These are phyloP conservation scores for Rhododendron ferrugineum DNA, from an alignment of 148 eudicot species.

Conservation along the genomic window DNA sequence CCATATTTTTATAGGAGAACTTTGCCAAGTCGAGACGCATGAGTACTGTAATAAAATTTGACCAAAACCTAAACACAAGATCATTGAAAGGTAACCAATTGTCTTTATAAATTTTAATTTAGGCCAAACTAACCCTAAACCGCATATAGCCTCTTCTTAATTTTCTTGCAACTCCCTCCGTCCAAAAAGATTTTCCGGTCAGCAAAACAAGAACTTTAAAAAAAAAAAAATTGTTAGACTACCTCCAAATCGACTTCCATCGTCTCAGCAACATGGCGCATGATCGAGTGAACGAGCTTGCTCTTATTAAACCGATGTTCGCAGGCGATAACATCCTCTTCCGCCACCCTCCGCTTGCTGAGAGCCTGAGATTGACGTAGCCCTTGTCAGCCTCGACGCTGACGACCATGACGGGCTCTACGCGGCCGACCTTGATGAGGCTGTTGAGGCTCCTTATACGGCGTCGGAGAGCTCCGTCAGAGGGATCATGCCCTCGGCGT, in stretches of 20 bases:
- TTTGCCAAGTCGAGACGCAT: too few relatives aligned
- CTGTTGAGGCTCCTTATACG: slow-evolving; percentile 87
- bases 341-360: slow-evolving; percentile 84
- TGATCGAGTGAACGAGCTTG: slow-evolving; percentile 93
- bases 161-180: too few relatives aligned
- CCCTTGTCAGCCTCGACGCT: slow-evolving; percentile 73
- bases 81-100: background rate
- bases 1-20: too few relatives aligned
- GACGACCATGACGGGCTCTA: slow-evolving; percentile 90
- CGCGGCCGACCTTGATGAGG: slow-evolving; percentile 80
- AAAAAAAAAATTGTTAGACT: background rate
- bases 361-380: slow-evolving; percentile 83
- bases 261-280: slow-evolving; percentile 95
- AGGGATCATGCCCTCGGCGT: slow-evolving; percentile 95
- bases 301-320: slow-evolving; percentile 97
- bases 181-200: too few relatives aligned
- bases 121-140: background rate
- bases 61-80: too few relatives aligned
- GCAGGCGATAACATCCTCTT: slow-evolving; percentile 66
- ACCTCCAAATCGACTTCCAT: slow-evolving; percentile 75
- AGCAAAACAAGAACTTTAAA: too few relatives aligned
- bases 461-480: slow-evolving; percentile 91
- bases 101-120: background rate
- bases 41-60: too few relatives aligned
- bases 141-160: background rate